Conservation (phyloP, 805 yeast genomes). For the Nakazawaea ernobii region DNA sequence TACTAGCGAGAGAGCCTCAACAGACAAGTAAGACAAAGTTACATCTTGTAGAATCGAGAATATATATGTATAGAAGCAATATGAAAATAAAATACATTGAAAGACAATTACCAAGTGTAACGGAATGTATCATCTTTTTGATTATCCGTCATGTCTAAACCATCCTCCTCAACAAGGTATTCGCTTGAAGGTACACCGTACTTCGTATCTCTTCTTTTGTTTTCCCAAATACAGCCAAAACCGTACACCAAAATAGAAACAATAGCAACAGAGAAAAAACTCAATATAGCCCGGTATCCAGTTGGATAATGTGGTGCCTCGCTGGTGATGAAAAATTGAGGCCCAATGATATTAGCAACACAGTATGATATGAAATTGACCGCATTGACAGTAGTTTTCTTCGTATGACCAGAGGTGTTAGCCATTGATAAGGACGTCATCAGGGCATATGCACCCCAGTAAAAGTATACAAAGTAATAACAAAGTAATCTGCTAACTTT, state of each 20-base stretch:
- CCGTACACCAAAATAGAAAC: conserved; percentile 11
- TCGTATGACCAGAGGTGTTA: conserved; percentile 44
- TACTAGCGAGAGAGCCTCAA: no score
- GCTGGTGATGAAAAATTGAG: conserved; percentile 47
- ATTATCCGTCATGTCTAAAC: conserved; percentile 14
- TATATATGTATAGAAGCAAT: no score
- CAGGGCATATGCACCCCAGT: conserved; percentile 17
- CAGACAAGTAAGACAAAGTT: no score
- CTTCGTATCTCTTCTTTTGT: conserved; percentile 9
- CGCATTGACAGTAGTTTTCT: conserved; percentile 41
- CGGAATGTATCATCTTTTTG: conserved; percentile 14
- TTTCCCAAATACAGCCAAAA: conserved; percentile 9
- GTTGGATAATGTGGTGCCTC: conserved; percentile 37
- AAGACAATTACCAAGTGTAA: conserved; percentile 11
- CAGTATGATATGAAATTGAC: conserved; percentile 40
- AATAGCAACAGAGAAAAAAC: conserved; percentile 6
- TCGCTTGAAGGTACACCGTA: conserved; percentile 7
- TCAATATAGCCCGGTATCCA: conserved; percentile 19
- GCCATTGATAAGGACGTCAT: conserved; percentile 26
- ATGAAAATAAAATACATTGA: neutral
- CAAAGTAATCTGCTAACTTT: conserved; percentile 27
- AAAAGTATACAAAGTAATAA: conserved; percentile 19
- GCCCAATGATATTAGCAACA: conserved; percentile 46
- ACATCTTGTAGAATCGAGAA: no score
- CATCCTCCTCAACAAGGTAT: conserved; percentile 9